Evolutionary conservation across 148 eudicot species (phyloP), one percentile per base, ranked within the genome.

Genomic region (Persicaria tinctoria): DNA sequence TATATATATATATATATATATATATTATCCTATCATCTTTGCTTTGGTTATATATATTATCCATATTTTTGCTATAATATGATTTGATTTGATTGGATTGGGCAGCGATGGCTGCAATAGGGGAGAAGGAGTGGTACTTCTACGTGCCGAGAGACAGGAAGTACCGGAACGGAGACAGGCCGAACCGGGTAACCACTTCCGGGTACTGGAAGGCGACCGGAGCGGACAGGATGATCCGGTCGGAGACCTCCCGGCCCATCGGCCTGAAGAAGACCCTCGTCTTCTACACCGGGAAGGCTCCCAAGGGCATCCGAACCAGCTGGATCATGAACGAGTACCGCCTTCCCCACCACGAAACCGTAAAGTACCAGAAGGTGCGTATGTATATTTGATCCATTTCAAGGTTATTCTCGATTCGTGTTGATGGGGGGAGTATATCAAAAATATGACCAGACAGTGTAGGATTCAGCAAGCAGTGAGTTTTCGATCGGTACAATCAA

Each of bases 241-340:
- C 79, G 0, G 87, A 86, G 87, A 70, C 79, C 81, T 66, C 70
- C 3, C 82, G 86, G 44, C 84, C 84, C 51, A 85, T 87, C 27
- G 91, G 91, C 2, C 82, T 87, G 16, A 87, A 87, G 73, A 87
- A 87, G 46, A 88, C 91, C 3, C 81, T 87, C 7, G 91, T 87
- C 77, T 89, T 89, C 77, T 89, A 89, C 82, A 80, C 84, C 5
- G 93, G 93, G 5, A 87, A 87, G 70, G 93, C 93, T 46, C 93
- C 93, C 0, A 89, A 87, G 74, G 93, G 93, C 9, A 84, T 89
- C 70, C 79, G 90, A 59, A 85, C 83, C 6, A 87, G 90, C 70
- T 89, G 93, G 93, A 89, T 89, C 80, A 89, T 89, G 93, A 89
- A 87, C 51, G 93, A 89, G 51, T 89, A 89, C 16, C 90, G 93